Evolutionary conservation across 495 filamentous ascomycete genomes (phyloP).

Genomic region (Clohesyomyces aquaticus): DNA sequence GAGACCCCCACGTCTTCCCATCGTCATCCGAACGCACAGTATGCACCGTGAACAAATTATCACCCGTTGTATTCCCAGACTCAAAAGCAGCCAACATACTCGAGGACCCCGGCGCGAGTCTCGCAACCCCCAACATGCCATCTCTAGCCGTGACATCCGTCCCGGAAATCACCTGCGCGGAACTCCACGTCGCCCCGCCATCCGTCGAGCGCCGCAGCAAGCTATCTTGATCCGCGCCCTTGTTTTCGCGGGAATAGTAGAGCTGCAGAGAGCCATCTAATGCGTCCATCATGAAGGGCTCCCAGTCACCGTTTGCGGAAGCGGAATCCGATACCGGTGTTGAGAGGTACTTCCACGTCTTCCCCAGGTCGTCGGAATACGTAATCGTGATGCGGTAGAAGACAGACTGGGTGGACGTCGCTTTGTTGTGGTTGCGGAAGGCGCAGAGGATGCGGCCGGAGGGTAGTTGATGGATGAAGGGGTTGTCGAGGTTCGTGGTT

Average conservation of each 20-base stretch:
- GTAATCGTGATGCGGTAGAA: constrained; percentile 67
- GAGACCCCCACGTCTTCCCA: constrained; percentile 56
- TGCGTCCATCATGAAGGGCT: constrained; percentile 62
- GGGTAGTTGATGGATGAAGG: constrained; percentile 58
- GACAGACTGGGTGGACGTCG: constrained; percentile 47
- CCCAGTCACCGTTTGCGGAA: constrained; percentile 60
- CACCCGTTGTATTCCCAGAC: constrained; percentile 46
- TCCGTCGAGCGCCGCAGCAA: constrained; percentile 61
- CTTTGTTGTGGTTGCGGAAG: constrained; percentile 63
- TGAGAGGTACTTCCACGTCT: constrained; percentile 58
- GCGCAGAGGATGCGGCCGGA: constrained; percentile 57
- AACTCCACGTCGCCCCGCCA: constrained; percentile 57
- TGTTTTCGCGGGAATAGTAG: constrained; percentile 62
- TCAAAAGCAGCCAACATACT: constrained; percentile 64
- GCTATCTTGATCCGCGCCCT: constrained; percentile 61
- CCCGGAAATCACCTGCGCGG: constrained; percentile 54
- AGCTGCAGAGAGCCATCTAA: constrained; percentile 55
- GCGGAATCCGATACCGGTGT: constrained; percentile 54
- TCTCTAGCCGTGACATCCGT: constrained; percentile 54
- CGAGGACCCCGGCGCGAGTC: constrained; percentile 44
- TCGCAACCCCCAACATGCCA: constrained; percentile 64
- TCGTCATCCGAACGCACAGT: constrained; percentile 62
- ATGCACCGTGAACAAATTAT: constrained; percentile 57
- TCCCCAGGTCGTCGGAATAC: constrained; percentile 58
- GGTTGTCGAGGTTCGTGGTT: constrained; percentile 62